Evolutionary conservation across 225 moss, liverwort and hornwort genomes (phyloP).

Genomic region (Sphagnum tenellum): DNA sequence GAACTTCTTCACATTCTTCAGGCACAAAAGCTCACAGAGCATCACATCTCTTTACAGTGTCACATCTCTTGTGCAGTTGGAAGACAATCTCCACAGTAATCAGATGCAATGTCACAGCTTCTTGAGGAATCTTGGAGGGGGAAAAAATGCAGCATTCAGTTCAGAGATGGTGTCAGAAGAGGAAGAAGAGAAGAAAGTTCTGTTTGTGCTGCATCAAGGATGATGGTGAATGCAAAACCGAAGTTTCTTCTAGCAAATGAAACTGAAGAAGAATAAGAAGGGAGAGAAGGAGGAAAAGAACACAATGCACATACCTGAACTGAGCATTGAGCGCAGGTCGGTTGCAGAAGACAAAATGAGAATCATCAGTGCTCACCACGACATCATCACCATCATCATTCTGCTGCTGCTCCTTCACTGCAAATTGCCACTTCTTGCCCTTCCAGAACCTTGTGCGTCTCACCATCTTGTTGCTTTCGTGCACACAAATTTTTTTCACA

Average conservation of each 20-base stretch:
- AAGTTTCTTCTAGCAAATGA: too few species aligned
- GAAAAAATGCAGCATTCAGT: not conserved
- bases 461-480: constrained; percentile 1
- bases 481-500: too few species aligned
- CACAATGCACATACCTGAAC: constrained; percentile 20
- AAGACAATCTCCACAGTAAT: too few species aligned
- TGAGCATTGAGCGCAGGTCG: constrained; percentile 31
- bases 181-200: not conserved
- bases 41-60: too few species aligned
- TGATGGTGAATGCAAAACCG: too few species aligned
- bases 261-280: too few species aligned
- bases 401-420: not conserved
- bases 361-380: constrained; percentile 7
- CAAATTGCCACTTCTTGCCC: constrained; percentile 26
- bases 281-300: too few species aligned
- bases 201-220: too few species aligned
- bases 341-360: constrained; percentile 38
- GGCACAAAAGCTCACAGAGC: too few species aligned
- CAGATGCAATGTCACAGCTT: too few species aligned
- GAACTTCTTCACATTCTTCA: not conserved
- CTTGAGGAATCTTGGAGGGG: too few species aligned
- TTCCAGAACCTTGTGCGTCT: constrained; percentile 14
- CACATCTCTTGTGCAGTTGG: too few species aligned
- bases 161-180: not conserved
- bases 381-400: constrained; percentile 2